Evolutionary conservation across 352 stramenopile species (phyloP).

Genomic region (Phytophthora megakarya): DNA sequence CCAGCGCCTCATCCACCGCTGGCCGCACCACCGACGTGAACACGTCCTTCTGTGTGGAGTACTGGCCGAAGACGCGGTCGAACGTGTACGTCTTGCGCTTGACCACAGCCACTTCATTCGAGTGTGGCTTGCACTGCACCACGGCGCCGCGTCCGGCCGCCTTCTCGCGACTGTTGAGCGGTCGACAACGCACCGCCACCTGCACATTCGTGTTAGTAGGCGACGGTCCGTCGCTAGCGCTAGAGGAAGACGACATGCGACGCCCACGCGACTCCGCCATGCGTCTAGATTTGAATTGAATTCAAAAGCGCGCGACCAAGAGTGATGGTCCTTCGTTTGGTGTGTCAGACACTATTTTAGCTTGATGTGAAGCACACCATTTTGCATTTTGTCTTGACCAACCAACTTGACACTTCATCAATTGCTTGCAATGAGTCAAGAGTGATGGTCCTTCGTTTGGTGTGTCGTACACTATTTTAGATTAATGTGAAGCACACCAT

Average conservation of each 20-base stretch:
- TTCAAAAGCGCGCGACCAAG: slow-evolving; percentile 20
- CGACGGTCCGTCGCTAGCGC: slow-evolving; percentile 16
- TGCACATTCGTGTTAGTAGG: slow-evolving; percentile 75
- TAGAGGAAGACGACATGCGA: slow-evolving; percentile 36
- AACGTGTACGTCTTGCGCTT: slow-evolving; percentile 93
- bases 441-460: slow-evolving; percentile 1
- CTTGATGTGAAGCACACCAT: no score
- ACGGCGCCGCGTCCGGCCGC: slow-evolving; percentile 67
- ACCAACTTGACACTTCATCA: slow-evolving; percentile 29
- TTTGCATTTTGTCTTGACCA: slow-evolving; percentile 26
- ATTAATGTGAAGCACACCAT: no score
- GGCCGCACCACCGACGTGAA: slow-evolving; percentile 93
- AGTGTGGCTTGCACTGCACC: slow-evolving; percentile 87
- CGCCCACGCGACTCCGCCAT: slow-evolving; percentile 26
- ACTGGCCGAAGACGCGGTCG: slow-evolving; percentile 94
- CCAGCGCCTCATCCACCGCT: slow-evolving; percentile 96
- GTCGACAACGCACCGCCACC: slow-evolving; percentile 91
- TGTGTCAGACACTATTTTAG: no score
- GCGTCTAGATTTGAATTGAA: slow-evolving; percentile 18
- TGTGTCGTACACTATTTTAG: no score
- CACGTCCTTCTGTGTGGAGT: slow-evolving; percentile 97
- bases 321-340: slow-evolving; percentile 21
- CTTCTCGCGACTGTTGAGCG: slow-evolving; percentile 91
- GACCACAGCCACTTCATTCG: slow-evolving; percentile 82
- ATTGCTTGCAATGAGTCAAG: slow-evolving; percentile 9